Conservation (phyloP, 257 asterid genomes). For the Przewalskia tangutica region DNA sequence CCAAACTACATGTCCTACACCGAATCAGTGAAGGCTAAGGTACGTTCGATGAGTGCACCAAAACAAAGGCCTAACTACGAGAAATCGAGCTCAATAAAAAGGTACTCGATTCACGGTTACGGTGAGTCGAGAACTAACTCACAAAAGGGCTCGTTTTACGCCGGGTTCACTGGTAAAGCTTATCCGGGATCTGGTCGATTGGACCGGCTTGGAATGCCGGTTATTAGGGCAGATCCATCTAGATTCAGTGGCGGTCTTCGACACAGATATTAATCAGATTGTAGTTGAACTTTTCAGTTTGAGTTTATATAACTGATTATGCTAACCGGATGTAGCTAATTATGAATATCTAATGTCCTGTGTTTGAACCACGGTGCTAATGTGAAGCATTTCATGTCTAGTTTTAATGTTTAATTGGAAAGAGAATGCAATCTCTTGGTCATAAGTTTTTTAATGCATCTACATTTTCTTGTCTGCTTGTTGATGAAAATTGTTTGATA, state of each 20-base stretch:
- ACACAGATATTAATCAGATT: constrained; percentile 30
- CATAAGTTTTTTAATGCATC: not conserved
- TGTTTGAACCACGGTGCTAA: not conserved
- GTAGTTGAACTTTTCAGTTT: not conserved
- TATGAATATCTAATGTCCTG: not conserved
- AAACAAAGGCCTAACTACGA: constrained; percentile 63
- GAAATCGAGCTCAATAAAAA: constrained; percentile 53
- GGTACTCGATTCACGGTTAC: constrained; percentile 46
- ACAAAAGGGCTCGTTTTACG: constrained; percentile 34
- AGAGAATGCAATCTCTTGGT: not conserved
- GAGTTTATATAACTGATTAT: not conserved
- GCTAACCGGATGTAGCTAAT: constrained; percentile 9
- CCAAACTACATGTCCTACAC: constrained; percentile 83
- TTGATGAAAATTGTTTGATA: not conserved
- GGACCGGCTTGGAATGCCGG: constrained; percentile 71
- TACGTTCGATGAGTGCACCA: constrained; percentile 80
- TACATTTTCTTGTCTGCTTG: not conserved
- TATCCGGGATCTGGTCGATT: constrained; percentile 75
- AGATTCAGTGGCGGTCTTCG: constrained; percentile 46
- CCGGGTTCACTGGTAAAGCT: constrained; percentile 42
- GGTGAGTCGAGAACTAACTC: constrained; percentile 27
- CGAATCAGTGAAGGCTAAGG: constrained; percentile 77
- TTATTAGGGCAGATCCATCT: constrained; percentile 27
- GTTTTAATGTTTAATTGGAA: not conserved
- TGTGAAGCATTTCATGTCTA: not conserved